Base-by-base conservation (phyloP, 2,329 filamentous ascomycete species). In the Bipolaris bicolor region DNA sequence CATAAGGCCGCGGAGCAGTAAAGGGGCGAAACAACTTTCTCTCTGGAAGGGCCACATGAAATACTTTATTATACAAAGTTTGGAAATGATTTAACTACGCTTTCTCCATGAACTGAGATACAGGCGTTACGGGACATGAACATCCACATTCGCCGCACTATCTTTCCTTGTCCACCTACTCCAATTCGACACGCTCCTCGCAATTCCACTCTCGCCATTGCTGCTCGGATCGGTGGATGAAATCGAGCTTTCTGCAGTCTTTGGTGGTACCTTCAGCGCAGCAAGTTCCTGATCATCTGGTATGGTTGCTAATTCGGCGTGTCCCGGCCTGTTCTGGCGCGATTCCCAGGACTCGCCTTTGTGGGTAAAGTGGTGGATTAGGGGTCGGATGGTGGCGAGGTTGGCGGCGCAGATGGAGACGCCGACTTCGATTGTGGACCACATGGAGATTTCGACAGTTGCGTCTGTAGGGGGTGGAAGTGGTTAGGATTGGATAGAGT, bases 401-500 rank as follows among this genome's bases (percentile, higher is more conserved):
- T 62, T 62, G 22, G 37, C 53, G n/a, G 57, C 60, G 7, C 57
- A 9, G 6, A 62, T 44, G 2, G 57, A 62, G 4, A 66, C 53
- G 11, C 64, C 64, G 11, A 46, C 49, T 34, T 65, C 64, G 13
- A 65, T 45, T 10, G 56, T 60, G 29, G 62, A 66, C 64, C 64
- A 63, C 22, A 64, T 52, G 9, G 64, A 60, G 7, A 66, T 61
- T 31, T 66, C 51, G 5, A 63, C 52, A 4, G 64, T 66, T 7
- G 52, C 47, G 29, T 49, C 53, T 56, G 24, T 18, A 9, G 16
- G 2, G 22, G 18, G 24, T 18, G 16, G n/a, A 43, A 43, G 3
- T 11, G 16, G 41, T 45, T 13, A 45, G 26, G 29, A 18, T 11
- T 15, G 4, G 18, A 7, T 5, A 4, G 4, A 45, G 3, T 31